Evolutionary conservation across 1,284 basidiomycete genomes (phyloP).

Genomic region (Rhodotorula sp.): DNA sequence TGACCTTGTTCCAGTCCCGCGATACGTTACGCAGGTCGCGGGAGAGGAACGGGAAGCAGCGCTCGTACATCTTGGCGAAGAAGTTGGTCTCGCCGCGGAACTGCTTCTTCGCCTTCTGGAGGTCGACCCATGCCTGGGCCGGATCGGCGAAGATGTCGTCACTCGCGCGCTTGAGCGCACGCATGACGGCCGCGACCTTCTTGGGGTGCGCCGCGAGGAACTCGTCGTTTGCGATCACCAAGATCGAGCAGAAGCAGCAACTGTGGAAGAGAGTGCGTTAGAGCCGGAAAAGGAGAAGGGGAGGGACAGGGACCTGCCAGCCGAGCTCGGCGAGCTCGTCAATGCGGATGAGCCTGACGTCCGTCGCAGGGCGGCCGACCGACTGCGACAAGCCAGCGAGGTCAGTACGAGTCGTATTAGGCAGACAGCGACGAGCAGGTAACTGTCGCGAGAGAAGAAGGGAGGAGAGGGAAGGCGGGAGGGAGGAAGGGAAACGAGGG

Average conservation of each 20-base stretch:
- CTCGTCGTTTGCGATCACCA: conserved; percentile 41
- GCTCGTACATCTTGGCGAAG: conserved; percentile 48
- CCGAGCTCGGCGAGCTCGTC: conserved; percentile 52
- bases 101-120: conserved; percentile 47
- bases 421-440: no score
- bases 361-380: conserved; percentile 47
- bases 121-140: conserved; percentile 50
- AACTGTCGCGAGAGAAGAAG: no score
- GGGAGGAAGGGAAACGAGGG: neutral
- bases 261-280: neutral
- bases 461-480: neutral
- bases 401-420: no score
- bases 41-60: conserved; percentile 53
- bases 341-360: conserved; percentile 53
- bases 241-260: conserved; percentile 50
- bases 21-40: conserved; percentile 47
- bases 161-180: conserved; percentile 52
- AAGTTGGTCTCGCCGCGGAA: conserved; percentile 40
- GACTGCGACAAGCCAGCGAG: conserved; percentile 3
- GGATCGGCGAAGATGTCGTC: conserved; percentile 51
- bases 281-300: neutral
- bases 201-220: conserved; percentile 49
- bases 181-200: conserved; percentile 52
- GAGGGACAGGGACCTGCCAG: conserved; percentile 41
- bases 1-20: conserved; percentile 47